Conservation (phyloP, 2,329 filamentous ascomycete genomes). For the Zasmidium citrigriseum region DNA sequence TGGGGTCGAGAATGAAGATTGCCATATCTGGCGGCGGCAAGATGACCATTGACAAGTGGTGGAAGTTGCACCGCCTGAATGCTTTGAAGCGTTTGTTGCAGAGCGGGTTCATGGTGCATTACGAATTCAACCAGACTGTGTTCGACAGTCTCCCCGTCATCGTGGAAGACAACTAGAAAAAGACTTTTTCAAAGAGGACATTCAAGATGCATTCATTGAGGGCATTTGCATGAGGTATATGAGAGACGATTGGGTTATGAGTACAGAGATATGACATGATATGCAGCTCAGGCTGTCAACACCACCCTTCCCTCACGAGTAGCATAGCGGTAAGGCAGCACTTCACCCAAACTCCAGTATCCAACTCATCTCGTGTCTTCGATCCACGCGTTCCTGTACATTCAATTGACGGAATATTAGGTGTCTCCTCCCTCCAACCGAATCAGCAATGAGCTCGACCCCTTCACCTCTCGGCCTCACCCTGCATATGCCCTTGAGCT, state of each 20-base stretch:
- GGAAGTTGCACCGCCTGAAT: constrained; percentile 68
- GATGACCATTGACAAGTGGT: constrained; percentile 71
- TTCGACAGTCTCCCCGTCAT: constrained; percentile 57
- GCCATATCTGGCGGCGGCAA: constrained; percentile 58
- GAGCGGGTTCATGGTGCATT: constrained; percentile 64
- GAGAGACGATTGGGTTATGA: not conserved
- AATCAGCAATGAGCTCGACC: no score
- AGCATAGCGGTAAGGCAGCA: not conserved
- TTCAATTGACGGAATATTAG: no score
- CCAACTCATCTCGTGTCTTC: no score
- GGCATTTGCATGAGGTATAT: not conserved
- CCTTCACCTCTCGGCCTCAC: no score
- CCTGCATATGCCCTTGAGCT: no score
- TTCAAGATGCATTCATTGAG: not conserved
- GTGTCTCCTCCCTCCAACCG: no score
- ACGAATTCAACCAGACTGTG: constrained; percentile 62
- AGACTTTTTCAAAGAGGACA: no score
- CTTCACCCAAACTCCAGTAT: no score
- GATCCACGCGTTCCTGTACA: no score
- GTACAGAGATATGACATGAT: not conserved
- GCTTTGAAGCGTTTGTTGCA: constrained; percentile 62
- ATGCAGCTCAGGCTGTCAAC: no score
- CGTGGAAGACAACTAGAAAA: constrained; percentile 28
- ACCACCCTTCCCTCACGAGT: not conserved
- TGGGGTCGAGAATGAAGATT: constrained; percentile 64